Percentiles rank a stretch among this genome's conserved stretches.
Conservation (phyloP, 148 eudicot species). For the Drosera capensis region DNA sequence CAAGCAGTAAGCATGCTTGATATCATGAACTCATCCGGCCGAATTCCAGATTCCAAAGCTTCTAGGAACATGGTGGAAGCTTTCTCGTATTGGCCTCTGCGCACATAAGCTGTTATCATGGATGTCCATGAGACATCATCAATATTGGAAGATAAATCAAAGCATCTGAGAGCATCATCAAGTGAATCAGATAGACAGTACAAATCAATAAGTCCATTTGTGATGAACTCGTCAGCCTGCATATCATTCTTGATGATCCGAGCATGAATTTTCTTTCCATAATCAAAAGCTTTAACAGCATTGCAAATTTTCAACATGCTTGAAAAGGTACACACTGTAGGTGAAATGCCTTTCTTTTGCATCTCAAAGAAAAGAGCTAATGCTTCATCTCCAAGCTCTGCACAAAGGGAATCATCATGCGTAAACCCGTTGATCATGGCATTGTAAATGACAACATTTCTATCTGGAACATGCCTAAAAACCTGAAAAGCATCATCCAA, state of each 20-base stretch:
- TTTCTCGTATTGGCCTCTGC: constrained; percentile 6
- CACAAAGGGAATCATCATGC: not conserved
- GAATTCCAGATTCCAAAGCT: constrained; percentile 2
- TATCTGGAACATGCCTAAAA: constrained; percentile 5
- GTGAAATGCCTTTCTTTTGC: constrained; percentile 13
- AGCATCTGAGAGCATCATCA: constrained; percentile 9
- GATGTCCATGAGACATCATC: constrained; percentile 9
- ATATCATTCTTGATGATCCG: constrained; percentile 12
- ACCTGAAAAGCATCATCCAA: constrained; percentile 6
- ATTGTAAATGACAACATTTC: constrained; percentile 16
- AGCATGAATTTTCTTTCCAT: constrained; percentile 20
- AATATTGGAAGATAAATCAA: constrained; percentile 11
- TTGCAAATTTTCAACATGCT: constrained; percentile 13
- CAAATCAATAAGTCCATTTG: constrained; percentile 11
- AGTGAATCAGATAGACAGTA: constrained; percentile 9
- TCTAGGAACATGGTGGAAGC: constrained; percentile 4
- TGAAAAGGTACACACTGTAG: constrained; percentile 12
- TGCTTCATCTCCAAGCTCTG: constrained; percentile 4
- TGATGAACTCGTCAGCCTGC: constrained; percentile 15
- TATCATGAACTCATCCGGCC: constrained; percentile 10
- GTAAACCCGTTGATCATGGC: constrained; percentile 15
- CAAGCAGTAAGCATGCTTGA: constrained; percentile 8
- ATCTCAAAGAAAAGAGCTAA: constrained; percentile 13
- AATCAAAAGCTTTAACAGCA: constrained; percentile 9
- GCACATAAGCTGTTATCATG: constrained; percentile 9